A percentile compares a stretch with the other conserved stretches of the same genome.
Evolutionary conservation across 352 stramenopile genomes (phyloP).

Genomic region (Pythium biforme): DNA sequence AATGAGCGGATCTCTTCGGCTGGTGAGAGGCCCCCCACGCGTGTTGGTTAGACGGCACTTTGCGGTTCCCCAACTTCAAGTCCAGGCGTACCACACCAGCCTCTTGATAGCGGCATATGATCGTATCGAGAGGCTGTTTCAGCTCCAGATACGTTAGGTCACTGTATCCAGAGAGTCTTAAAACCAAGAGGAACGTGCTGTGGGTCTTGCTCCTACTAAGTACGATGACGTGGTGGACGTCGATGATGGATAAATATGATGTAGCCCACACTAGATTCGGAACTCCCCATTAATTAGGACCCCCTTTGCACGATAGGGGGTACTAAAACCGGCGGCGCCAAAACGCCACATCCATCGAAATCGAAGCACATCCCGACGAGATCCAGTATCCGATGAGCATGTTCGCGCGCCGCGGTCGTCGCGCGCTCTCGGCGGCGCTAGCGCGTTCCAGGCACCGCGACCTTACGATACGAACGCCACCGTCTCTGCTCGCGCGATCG

Average conservation of each 20-base stretch:
- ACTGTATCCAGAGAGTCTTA: neutral
- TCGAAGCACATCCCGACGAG: neutral
- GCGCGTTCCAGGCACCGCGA: constrained; percentile 1
- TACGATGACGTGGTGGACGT: constrained; percentile 20
- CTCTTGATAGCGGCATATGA: constrained; percentile 4
- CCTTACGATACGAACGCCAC: neutral
- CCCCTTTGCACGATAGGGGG: neutral
- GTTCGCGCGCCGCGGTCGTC: constrained; percentile 14
- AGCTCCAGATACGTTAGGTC: neutral
- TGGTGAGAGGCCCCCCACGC: too few species aligned
- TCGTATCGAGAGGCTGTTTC: constrained; percentile 2
- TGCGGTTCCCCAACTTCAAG: constrained; percentile 24
- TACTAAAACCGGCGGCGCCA: neutral
- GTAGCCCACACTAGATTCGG: constrained; percentile 15
- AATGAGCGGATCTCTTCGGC: neutral
- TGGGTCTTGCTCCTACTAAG: constrained; percentile 4
- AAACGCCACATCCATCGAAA: constrained; percentile 7
- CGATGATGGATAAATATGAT: constrained; percentile 2
- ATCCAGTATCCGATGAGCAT: neutral
- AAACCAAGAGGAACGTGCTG: neutral
- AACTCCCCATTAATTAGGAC: neutral
- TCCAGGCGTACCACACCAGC: neutral
- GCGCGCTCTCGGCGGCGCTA: constrained; percentile 18
- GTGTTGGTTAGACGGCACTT: constrained; percentile 13
- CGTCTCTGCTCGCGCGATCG: constrained; percentile 2